Percentiles rank a stretch among this genome's conserved stretches.
These are phyloP conservation scores for Debaryomyces prosopidis DNA, from an alignment of 805 yeast genomes.

Conservation along the genomic window DNA sequence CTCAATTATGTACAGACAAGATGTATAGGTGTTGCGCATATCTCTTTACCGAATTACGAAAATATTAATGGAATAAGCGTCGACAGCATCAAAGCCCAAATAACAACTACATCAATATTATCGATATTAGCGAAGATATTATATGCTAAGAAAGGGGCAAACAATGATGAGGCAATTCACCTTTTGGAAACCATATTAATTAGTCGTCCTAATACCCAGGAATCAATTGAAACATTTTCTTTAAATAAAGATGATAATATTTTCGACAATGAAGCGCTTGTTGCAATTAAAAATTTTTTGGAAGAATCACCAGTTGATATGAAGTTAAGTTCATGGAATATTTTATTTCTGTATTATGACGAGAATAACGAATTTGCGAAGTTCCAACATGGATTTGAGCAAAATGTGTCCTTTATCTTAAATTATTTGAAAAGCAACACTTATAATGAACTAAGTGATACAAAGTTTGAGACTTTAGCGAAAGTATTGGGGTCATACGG, in stretches of 20 bases:
- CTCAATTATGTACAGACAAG: slow-evolving; percentile 8
- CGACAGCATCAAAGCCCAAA: slow-evolving; percentile 54
- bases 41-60: slow-evolving; percentile 57
- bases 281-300: slow-evolving; percentile 63
- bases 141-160: slow-evolving; percentile 27
- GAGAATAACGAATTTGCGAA: slow-evolving; percentile 25
- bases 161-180: slow-evolving; percentile 32
- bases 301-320: slow-evolving; percentile 63
- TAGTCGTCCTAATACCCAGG: slow-evolving; percentile 13
- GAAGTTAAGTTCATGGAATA: slow-evolving; percentile 72
- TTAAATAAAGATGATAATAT: slow-evolving; percentile 2
- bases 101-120: slow-evolving; percentile 71
- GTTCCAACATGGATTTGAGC: slow-evolving; percentile 51
- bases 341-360: slow-evolving; percentile 59
- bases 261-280: slow-evolving; percentile 21
- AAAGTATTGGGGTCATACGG: slow-evolving; percentile 56
- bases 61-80: slow-evolving; percentile 57
- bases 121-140: slow-evolving; percentile 60
- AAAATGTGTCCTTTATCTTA: slow-evolving; percentile 47
- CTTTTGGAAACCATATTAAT: slow-evolving; percentile 50
- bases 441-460: slow-evolving; percentile 16
- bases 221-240: slow-evolving; percentile 2
- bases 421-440: slow-evolving; percentile 26
- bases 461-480: slow-evolving; percentile 45
- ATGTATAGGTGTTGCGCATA: slow-evolving; percentile 16